Conservation (phyloP, 2,329 filamentous ascomycete genomes). For the Pestalotiopsis sp. region DNA sequence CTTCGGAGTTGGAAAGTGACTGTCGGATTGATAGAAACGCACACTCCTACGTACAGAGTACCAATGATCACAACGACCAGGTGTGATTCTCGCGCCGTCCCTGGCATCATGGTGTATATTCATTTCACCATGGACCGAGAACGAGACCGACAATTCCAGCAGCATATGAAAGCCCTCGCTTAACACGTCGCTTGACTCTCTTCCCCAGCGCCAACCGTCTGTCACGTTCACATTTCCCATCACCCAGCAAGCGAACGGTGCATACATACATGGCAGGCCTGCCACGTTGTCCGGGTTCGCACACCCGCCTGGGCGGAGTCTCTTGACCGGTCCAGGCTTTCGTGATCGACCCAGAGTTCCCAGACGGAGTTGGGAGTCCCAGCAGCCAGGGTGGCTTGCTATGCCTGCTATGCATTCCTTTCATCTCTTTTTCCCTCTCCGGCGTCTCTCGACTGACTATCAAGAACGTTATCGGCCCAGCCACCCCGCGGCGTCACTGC, state of each 20-base stretch:
- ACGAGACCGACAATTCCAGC: neutral
- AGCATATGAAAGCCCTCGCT: neutral
- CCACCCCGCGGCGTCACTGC: slow-evolving; percentile 1
- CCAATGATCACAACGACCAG: no score
- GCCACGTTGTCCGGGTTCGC: slow-evolving; percentile 7
- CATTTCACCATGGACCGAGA: neutral
- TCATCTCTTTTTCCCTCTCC: neutral
- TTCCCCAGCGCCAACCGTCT: neutral
- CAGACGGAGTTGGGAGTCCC: neutral
- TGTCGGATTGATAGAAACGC: no score
- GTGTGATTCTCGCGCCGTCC: no score
- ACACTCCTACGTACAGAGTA: no score
- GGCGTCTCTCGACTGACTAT: neutral
- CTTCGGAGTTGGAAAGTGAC: no score
- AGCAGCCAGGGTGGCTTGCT: neutral
- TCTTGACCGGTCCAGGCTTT: slow-evolving; percentile 1
- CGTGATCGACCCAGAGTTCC: neutral
- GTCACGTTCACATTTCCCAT: neutral
- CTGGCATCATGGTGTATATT: neutral
- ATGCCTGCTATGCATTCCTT: neutral
- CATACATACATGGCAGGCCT: neutral
- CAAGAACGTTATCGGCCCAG: slow-evolving; percentile 5
- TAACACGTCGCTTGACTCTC: neutral
- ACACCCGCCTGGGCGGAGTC: neutral
- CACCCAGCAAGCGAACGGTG: neutral